A percentile compares a stretch with the other conserved stretches of the same genome.
phyloP scores from a whole-genome alignment of 2,329 filamentous ascomycete genomes.

The Cladorrhinum sp. region DNA sequence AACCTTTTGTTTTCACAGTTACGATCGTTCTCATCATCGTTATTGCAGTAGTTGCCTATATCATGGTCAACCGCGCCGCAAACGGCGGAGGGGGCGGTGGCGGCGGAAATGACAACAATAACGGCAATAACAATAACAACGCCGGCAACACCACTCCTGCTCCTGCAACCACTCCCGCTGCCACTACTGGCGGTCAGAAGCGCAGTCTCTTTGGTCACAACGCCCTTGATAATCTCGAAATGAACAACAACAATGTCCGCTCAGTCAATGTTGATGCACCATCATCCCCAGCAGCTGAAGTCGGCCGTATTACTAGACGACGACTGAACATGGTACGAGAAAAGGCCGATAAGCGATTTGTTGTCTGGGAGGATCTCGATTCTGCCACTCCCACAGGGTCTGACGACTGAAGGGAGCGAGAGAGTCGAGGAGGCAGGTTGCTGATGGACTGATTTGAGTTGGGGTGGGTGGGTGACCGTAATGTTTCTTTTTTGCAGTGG shows the following conservation, averaged over 20 bases:
- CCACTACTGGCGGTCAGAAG: slow-evolving; percentile 15
- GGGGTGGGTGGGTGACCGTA: not conserved
- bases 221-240: slow-evolving; percentile 26
- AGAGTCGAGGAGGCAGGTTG: not conserved
- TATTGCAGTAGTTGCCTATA: slow-evolving; percentile 49
- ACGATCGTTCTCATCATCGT: slow-evolving; percentile 52
- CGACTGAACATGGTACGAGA: not conserved
- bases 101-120: slow-evolving; percentile 33
- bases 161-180: slow-evolving; percentile 16
- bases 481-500: not conserved
- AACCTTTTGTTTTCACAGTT: slow-evolving; percentile 36
- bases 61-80: slow-evolving; percentile 39
- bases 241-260: slow-evolving; percentile 27
- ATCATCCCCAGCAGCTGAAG: not conserved
- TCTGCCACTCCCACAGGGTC: slow-evolving; percentile 8
- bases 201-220: slow-evolving; percentile 20
- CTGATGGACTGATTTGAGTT: not conserved
- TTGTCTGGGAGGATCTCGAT: slow-evolving; percentile 15
- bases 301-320: slow-evolving; percentile 3
- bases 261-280: not conserved
- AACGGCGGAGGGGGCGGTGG: slow-evolving; percentile 22
- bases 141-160: slow-evolving; percentile 25
- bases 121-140: slow-evolving; percentile 36
- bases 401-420: not conserved
- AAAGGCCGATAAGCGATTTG: slow-evolving; percentile 14